These are phyloP conservation scores for Malus hybrid DNA, from an alignment of 331 rosid species.

Conservation along the genomic window DNA sequence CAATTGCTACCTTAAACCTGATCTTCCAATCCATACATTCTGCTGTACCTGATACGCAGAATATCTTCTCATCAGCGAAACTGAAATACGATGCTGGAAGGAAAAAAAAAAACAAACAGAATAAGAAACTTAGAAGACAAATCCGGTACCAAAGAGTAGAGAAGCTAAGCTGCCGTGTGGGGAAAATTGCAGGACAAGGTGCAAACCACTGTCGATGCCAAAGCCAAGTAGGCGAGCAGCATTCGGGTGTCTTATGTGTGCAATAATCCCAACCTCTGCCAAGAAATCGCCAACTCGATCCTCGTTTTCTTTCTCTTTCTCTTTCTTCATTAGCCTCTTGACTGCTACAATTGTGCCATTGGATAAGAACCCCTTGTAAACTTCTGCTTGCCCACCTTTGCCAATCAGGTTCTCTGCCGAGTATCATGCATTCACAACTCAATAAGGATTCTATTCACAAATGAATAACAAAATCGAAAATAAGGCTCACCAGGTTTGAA, in stretches of 20 bases:
- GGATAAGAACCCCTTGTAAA: slow-evolving; percentile 56
- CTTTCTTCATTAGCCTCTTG: slow-evolving; percentile 67
- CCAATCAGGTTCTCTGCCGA: slow-evolving; percentile 73
- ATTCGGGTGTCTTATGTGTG: slow-evolving; percentile 75
- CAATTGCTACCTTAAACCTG: slow-evolving; percentile 73
- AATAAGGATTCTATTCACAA: background rate
- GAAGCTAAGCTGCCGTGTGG: slow-evolving; percentile 82
- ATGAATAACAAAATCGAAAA: background rate
- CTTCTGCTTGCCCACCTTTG: slow-evolving; percentile 95
- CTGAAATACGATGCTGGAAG: background rate
- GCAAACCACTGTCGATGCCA: slow-evolving; percentile 65
- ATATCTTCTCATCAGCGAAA: slow-evolving; percentile 17
- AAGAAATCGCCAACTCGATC: slow-evolving; percentile 74
- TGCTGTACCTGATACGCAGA: slow-evolving; percentile 42
- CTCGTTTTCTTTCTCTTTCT: slow-evolving; percentile 48
- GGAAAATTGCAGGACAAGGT: slow-evolving; percentile 70
- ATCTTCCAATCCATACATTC: slow-evolving; percentile 63
- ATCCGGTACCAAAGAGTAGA: slow-evolving; percentile 59
- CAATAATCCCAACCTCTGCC: slow-evolving; percentile 86
- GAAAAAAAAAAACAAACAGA: background rate
- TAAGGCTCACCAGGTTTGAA: slow-evolving; percentile 48
- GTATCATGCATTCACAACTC: background rate
- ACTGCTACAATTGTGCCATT: slow-evolving; percentile 78
- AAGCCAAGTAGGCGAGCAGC: slow-evolving; percentile 78
- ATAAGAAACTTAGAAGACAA: background rate